These are phyloP conservation scores for Chlorella ohadii DNA, from an alignment of 139 green algal species.

Conservation along the genomic window DNA sequence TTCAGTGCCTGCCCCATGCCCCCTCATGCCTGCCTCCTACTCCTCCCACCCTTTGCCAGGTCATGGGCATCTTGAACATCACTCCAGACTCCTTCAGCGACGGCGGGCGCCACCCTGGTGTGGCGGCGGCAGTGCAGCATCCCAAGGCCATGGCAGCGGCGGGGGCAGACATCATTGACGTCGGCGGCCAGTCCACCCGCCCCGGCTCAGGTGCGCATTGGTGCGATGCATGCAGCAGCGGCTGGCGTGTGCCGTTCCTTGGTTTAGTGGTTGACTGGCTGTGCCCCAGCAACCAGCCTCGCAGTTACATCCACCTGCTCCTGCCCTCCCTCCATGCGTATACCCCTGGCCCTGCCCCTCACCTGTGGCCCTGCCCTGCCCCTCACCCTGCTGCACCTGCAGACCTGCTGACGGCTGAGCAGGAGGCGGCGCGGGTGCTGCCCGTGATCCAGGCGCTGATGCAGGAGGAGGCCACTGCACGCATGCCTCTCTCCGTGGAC, in stretches of 20 bases:
- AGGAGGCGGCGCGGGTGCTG: constrained; percentile 86
- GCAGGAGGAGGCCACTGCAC: constrained; percentile 38
- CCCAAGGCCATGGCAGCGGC: constrained; percentile 76
- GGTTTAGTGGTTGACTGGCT: too few relatives aligned
- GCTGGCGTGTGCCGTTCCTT: too few relatives aligned
- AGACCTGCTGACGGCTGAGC: constrained; percentile 53
- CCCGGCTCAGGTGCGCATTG: constrained; percentile 66
- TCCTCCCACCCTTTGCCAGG: constrained; percentile 10
- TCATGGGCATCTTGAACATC: constrained; percentile 98
- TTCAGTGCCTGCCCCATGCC: too few relatives aligned
- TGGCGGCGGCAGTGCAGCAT: constrained; percentile 58
- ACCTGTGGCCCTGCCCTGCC: too few relatives aligned
- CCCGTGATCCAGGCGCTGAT: constrained; percentile 76
- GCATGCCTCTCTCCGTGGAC: constrained; percentile 86
- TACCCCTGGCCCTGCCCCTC: too few relatives aligned
- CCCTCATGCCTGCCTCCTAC: not conserved
- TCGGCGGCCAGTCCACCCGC: constrained; percentile 96
- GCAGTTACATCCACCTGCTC: too few relatives aligned
- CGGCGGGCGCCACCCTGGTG: constrained; percentile 60
- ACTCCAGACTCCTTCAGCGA: constrained; percentile 98
- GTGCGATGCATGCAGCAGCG: too few relatives aligned
- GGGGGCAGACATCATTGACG: constrained; percentile 90
- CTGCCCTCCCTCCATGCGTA: too few relatives aligned
- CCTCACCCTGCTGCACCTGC: not conserved
- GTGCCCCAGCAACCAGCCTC: too few relatives aligned